A percentile compares a stretch with the other conserved stretches of the same genome.
Evolutionary conservation across 768 basidiomycete species (phyloP).

Genomic region (Suillus weaverae): DNA sequence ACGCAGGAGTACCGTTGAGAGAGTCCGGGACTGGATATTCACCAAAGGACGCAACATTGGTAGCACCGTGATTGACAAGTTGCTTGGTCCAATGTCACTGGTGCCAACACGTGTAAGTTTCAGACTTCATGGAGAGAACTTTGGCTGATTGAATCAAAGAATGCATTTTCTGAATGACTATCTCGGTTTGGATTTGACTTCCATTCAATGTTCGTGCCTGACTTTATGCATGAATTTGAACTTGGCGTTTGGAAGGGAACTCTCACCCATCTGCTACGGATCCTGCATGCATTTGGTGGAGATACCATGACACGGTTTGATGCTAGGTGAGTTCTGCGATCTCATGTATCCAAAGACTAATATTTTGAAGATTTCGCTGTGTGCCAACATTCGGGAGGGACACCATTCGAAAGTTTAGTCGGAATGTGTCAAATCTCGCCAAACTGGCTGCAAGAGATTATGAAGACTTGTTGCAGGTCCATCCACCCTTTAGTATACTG

Average conservation of each 20-base stretch:
- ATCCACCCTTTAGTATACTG: too few species aligned
- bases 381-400: constrained; percentile 12
- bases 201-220: constrained; percentile 29
- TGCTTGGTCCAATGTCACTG: constrained; percentile 3
- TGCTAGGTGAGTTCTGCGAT: not conserved
- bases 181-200: constrained; percentile 19
- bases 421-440: constrained; percentile 19
- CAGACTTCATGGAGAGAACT: not conserved
- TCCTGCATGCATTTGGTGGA: constrained; percentile 22
- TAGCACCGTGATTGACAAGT: not conserved
- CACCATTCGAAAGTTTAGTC: constrained; percentile 5
- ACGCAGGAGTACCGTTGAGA: constrained; percentile 5
- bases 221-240: constrained; percentile 40
- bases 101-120: not conserved
- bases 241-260: constrained; percentile 37
- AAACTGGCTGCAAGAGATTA: constrained; percentile 12
- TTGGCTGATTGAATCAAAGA: constrained; percentile 13
- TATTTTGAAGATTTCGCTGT: constrained; percentile 11
- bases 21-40: constrained; percentile 10
- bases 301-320: not conserved
- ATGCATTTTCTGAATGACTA: constrained; percentile 25
- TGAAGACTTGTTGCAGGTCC: constrained; percentile 14
- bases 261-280: constrained; percentile 35
- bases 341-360: too few species aligned
- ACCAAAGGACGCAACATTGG: constrained; percentile 3